Percentiles rank a stretch among this genome's conserved stretches.
Conservation (phyloP, 208 protist genomes). For the Acanthamoeba castellanii region DNA sequence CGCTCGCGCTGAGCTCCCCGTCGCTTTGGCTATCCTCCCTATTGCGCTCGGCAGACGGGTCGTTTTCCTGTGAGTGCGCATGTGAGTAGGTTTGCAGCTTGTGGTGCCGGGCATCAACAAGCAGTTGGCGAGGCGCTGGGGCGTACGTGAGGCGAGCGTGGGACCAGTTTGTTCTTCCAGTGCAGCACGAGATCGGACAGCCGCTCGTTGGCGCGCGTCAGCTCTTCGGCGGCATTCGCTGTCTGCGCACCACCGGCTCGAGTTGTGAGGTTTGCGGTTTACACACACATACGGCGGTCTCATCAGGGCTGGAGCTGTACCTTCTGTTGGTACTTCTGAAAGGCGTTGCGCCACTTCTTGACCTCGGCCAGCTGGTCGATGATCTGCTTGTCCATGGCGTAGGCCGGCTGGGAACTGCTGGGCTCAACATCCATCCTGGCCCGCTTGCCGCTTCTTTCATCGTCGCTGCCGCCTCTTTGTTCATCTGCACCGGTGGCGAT, state of each 20-base stretch:
- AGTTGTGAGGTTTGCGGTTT: neutral
- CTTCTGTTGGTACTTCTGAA: constrained; percentile 40
- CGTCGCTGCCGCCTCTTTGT: neutral
- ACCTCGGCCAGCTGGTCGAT: constrained; percentile 39
- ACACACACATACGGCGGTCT: too few species aligned
- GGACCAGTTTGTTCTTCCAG: constrained; percentile 27
- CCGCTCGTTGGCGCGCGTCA: constrained; percentile 19
- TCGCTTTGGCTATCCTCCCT: neutral
- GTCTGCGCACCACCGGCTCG: neutral
- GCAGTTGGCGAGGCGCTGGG: too few species aligned
- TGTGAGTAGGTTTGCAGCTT: too few species aligned
- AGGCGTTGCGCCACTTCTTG: constrained; percentile 30
- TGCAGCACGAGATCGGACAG: constrained; percentile 17
- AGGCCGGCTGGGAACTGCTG: neutral
- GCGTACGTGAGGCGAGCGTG: neutral
- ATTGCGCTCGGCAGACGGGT: neutral
- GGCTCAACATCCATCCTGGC: neutral
- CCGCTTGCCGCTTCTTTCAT: constrained; percentile 28
- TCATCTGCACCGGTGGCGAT: neutral
- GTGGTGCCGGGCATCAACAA: too few species aligned
- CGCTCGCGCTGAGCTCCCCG: neutral
- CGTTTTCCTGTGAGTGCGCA: too few species aligned
- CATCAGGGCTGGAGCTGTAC: neutral
- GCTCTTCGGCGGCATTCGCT: constrained; percentile 1
- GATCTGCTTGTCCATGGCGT: constrained; percentile 28